Evolutionary conservation across 2,329 filamentous ascomycete genomes (phyloP).

Genomic region (Colletotrichum sp.): DNA sequence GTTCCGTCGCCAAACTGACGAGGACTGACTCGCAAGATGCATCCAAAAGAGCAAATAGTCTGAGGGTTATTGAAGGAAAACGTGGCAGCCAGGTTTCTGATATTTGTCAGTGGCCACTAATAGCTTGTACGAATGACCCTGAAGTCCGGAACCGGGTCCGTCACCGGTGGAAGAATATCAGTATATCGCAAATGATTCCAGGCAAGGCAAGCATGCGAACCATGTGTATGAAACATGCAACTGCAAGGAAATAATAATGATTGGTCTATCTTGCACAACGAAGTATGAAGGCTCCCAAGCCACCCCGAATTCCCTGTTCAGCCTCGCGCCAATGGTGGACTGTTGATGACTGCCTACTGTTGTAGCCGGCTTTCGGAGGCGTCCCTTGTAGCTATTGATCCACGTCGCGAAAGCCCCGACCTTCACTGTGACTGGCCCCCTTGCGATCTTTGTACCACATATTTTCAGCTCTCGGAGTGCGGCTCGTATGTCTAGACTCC

Average conservation of each 20-base stretch:
- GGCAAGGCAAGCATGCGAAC: neutral
- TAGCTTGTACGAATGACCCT: neutral
- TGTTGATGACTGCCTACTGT: neutral
- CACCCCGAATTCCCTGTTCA: neutral
- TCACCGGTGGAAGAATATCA: neutral
- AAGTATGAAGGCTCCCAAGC: neutral
- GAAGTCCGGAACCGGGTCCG: neutral
- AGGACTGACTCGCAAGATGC: neutral
- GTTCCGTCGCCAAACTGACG: neutral
- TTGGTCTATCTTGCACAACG: neutral
- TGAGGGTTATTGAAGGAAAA: slow-evolving; percentile 19
- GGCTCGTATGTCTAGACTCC: neutral
- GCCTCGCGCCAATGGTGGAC: neutral
- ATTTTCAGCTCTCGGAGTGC: neutral
- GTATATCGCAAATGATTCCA: neutral
- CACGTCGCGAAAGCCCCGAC: neutral
- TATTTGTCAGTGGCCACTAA: neutral
- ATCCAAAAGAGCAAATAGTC: slow-evolving; percentile 17
- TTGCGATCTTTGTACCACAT: neutral
- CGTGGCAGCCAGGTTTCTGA: slow-evolving; percentile 19
- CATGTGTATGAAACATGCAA: slow-evolving; percentile 4
- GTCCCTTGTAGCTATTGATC: neutral
- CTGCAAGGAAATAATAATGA: neutral
- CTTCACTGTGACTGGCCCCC: neutral
- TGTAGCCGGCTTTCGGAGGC: neutral